Evolutionary conservation across 352 stramenopile genomes (phyloP), one percentile per base, ranked within the genome.

Genomic region (Phytophthora macrochlamydospora): DNA sequence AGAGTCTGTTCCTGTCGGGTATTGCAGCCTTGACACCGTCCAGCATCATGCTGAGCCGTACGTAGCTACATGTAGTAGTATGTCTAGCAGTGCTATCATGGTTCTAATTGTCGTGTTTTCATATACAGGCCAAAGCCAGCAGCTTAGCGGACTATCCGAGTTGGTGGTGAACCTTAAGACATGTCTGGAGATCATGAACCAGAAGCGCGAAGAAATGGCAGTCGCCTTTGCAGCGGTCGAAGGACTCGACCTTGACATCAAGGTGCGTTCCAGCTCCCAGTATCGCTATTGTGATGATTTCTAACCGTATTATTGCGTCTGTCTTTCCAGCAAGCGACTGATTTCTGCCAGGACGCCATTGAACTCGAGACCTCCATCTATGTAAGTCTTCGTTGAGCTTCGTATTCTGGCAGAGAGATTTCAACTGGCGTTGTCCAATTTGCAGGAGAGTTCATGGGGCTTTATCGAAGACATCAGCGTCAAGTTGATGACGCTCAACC

Each of bases 21-120:
- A 73, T 92, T 7, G 88, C 88, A 1, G 86, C 88, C 1, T 40
- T 96, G 31, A 93, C 88, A 2, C 88, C 86, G 24, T 96, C 86
- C n/a, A 85, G 82, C 43, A 92, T 96, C 59, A 91, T 96, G 73
- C 74, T 96, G 8, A 92, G 78, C 59, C 87, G 88, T 95, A 88
- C 57, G 81, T 88, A 32, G 18, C 13, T 59, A 24, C 8, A 11
- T 4, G 12, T 33, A 28, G 7, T 48, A 7, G 28, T 12, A 18
- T 56, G 24, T 56, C 8, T 7, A 44, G 14, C 29, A 8, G 38
- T 38, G n/a, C 38, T 64, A 12, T 43, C 28, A n/a, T 31, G 4
- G 30, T 11, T 28, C 35, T 59, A 7, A 50, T 28, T 30, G 2
- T 55, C 55, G 32, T 46, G 48, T 33, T 2, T 52, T 14, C 28